Base-by-base conservation (phyloP, 164 flowering plant species). In the Vitis riparia region DNA sequence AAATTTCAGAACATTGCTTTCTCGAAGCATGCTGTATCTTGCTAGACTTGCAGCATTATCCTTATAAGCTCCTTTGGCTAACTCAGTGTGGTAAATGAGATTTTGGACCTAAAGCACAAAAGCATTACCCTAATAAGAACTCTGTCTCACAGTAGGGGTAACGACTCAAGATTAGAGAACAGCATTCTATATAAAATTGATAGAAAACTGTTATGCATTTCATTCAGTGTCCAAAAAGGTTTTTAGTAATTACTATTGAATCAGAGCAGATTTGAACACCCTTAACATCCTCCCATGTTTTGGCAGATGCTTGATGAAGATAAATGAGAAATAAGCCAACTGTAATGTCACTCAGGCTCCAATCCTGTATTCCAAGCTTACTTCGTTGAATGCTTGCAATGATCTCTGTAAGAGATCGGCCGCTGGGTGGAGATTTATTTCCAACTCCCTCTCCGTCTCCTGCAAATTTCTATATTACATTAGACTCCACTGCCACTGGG, bases 261-360 rank as follows among this genome's bases (percentile, higher is more conserved):
- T 93, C 92, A 51, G 92, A 91, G 5, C 81, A 74, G 66, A 93
- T 87, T 77, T 84, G 79, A 49, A 81, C 81, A 16, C 99, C 98
- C 71, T 83, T 83, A 55, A 93, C 78, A 75, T 89, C 91, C 77
- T 95, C 96, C 59, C 80, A 69, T 47, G 81, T 77, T 79, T 74
- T 75, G 55, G 80, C 73, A 58, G 98, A 90, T 70, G 97, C 92
- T 81, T 90, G 98, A 58, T 83, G 91, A 70, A 93, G 94, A 78
- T 92, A 91, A n/a, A 90, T 72, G 60, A 95, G 98, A 72, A 83
- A 95, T 48, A 95, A 77, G 16, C 94, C 98, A 53, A 90, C 66
- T 0, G 97, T 89, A 74, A 95, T 85, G 84, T 95, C 99, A 82
- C 93, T 83, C 62, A 95, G 78, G 82, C 90, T 91, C 99, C 97